These are phyloP conservation scores for Cymodocea nodosa DNA, from an alignment of 116 monocot genomes.

Conservation along the genomic window DNA sequence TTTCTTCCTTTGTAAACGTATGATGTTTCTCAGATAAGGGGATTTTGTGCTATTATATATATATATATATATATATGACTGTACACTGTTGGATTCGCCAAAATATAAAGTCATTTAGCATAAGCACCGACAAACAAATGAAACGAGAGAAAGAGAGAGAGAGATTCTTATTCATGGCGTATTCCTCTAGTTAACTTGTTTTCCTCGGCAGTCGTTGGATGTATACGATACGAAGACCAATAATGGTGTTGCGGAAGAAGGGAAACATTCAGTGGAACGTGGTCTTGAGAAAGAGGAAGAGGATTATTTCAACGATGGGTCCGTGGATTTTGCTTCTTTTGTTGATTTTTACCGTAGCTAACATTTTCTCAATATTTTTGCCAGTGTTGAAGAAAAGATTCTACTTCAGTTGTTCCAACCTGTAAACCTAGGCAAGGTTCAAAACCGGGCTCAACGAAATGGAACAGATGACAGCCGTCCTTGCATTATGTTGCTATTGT, in stretches of 20 bases:
- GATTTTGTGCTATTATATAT: not conserved
- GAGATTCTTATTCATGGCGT: not conserved
- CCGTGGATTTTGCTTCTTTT: slow-evolving; percentile 2
- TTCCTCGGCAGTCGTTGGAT: slow-evolving; percentile 40
- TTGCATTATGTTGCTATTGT: slow-evolving; percentile 21
- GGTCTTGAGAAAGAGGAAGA: slow-evolving; percentile 93
- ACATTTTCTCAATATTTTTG: slow-evolving; percentile 3
- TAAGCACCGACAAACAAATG: not conserved
- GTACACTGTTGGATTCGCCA: not conserved
- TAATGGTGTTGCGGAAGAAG: slow-evolving; percentile 10
- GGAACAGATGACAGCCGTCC: slow-evolving; percentile 29
- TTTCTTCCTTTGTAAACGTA: not conserved
- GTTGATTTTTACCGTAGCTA: not conserved
- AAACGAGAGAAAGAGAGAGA: too few relatives aligned
- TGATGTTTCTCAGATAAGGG: not conserved
- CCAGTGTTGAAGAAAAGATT: slow-evolving; percentile 86
- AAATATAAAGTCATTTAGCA: not conserved
- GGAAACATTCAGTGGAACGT: slow-evolving; percentile 44
- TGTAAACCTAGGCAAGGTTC: slow-evolving; percentile 13
- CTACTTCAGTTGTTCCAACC: slow-evolving; percentile 27
- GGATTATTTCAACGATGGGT: slow-evolving; percentile 88
- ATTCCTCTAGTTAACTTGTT: not conserved
- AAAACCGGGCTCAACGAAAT: slow-evolving; percentile 26
- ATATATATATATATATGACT: too few relatives aligned
- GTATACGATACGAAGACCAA: slow-evolving; percentile 22